Evolutionary conservation across 1,139 yeast species (phyloP).

Genomic region (Suhomyces maxii): DNA sequence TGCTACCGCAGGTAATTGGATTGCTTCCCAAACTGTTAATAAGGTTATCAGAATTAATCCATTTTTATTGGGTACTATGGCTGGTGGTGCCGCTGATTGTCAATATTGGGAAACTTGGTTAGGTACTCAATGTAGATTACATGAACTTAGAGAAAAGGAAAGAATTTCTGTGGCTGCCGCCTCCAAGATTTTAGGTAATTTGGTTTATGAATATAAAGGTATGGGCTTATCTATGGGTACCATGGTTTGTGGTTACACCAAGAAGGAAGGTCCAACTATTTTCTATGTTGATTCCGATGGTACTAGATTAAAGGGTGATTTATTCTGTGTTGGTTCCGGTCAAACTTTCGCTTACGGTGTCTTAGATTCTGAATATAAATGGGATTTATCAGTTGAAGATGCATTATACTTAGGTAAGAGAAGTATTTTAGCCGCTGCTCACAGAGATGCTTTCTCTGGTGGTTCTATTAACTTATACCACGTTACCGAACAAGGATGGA

Average conservation of each 20-base stretch:
- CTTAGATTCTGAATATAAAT: constrained; percentile 82
- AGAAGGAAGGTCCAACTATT: constrained; percentile 92
- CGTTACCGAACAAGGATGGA: constrained; percentile 93
- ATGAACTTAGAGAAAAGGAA: constrained; percentile 91
- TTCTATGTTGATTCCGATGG: constrained; percentile 98
- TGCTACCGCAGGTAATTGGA: constrained; percentile 98
- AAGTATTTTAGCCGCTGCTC: constrained; percentile 95
- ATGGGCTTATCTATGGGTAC: constrained; percentile 99
- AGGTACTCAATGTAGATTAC: constrained; percentile 93
- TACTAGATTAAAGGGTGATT: constrained; percentile 88
- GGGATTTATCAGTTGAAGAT: constrained; percentile 90
- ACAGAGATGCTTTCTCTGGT: constrained; percentile 98
- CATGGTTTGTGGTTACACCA: constrained; percentile 96
- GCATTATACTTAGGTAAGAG: constrained; percentile 94
- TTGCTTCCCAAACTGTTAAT: constrained; percentile 96
- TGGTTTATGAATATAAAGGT: constrained; percentile 93
- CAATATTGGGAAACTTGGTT: constrained; percentile 99
- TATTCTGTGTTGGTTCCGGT: constrained; percentile 98
- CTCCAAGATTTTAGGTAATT: constrained; percentile 84
- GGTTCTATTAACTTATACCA: constrained; percentile 93
- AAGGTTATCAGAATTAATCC: constrained; percentile 97
- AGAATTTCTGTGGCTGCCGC: constrained; percentile 97
- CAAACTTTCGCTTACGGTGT: constrained; percentile 99
- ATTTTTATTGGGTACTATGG: constrained; percentile 94
- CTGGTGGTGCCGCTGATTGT: constrained; percentile 99